These are phyloP conservation scores for Petunia axillaris DNA, from an alignment of 257 asterid species.

Conservation along the genomic window DNA sequence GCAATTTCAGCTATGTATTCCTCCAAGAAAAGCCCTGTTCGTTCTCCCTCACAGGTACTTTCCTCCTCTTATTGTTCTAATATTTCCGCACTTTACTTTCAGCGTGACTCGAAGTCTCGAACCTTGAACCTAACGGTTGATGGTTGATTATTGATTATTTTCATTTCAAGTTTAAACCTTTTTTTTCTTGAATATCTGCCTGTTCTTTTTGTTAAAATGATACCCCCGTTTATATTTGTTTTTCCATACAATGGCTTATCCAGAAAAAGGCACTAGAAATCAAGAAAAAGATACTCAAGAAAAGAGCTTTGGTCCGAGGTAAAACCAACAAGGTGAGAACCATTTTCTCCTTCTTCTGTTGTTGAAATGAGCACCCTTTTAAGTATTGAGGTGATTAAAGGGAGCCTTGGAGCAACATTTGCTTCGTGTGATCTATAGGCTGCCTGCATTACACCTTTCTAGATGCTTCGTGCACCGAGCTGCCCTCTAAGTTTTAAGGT, in stretches of 20 bases:
- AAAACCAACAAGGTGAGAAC: not conserved
- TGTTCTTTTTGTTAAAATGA: not conserved
- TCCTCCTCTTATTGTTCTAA: not conserved
- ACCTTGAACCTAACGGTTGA: too few relatives aligned
- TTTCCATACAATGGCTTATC: not conserved
- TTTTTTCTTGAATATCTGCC: not conserved
- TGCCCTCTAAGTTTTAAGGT: too few relatives aligned
- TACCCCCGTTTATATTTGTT: too few relatives aligned
- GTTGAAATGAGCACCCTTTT: too few relatives aligned
- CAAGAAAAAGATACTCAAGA: constrained; percentile 25
- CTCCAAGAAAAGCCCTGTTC: constrained; percentile 16
- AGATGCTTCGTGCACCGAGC: too few relatives aligned
- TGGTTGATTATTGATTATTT: too few relatives aligned
- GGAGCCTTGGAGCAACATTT: too few relatives aligned
- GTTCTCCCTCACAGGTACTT: constrained; percentile 33
- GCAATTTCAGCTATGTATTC: constrained; percentile 22
- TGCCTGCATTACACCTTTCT: too few relatives aligned
- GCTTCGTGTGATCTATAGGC: too few relatives aligned
- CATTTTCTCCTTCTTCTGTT: not conserved
- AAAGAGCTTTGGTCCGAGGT: not conserved
- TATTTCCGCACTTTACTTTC: too few relatives aligned
- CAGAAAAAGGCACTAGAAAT: constrained; percentile 21
- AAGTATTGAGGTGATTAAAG: too few relatives aligned
- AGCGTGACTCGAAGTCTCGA: too few relatives aligned
- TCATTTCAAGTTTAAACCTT: not conserved